Base-by-base conservation (phyloP, 1,139 yeast species). In the Diutina scorzettiae region DNA sequence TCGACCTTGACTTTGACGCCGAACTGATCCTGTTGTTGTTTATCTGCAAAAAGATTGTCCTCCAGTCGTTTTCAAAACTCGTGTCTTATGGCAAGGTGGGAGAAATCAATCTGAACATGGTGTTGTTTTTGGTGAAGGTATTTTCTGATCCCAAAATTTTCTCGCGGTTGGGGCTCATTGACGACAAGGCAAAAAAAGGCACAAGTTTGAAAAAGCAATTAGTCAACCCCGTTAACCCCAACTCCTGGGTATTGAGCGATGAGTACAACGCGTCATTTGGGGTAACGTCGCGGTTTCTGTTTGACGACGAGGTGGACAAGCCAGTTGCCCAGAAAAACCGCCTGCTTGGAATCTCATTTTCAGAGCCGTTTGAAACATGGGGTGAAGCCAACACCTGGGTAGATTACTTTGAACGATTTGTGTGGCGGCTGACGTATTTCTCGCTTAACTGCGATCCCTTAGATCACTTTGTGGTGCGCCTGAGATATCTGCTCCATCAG, bases 71-170 rank as follows among this genome's bases (percentile, higher is more conserved):
- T n/a, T 62, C 60, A 42, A 52, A 71, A 8, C 51, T 68, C 24
- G 65, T 69, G 3, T 6, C 8, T 9, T 23, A 23, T 27, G 60
- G 53, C 40, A 52, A 70, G 21, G 58, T 62, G 40, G 54, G 55
- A 30, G 78, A 72, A 18, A 57, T 69, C 32, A 68, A 68, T 46
- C 66, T 75, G 12, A 59, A 71, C 1, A 51, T 73, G 41, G 49
- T 73, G 43, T 55, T 73, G 34, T 64, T 69, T 42, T 53, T 69
- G 41, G 55, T 66, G 40, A 66, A 58, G 44, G 54, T 66, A 1
- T 66, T 69, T 46, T 59, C 69, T 45, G 73, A 68, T 45, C 48
- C 64, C 1, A 64, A 61, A 41, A 47, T 59, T 1, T 69, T 67
- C 46, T 55, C 62, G 6, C 48, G 64, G 41, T 41, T 50, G 5